Evolutionary conservation across 805 yeast species (phyloP).

Genomic region (Schwanniomyces sp.): DNA sequence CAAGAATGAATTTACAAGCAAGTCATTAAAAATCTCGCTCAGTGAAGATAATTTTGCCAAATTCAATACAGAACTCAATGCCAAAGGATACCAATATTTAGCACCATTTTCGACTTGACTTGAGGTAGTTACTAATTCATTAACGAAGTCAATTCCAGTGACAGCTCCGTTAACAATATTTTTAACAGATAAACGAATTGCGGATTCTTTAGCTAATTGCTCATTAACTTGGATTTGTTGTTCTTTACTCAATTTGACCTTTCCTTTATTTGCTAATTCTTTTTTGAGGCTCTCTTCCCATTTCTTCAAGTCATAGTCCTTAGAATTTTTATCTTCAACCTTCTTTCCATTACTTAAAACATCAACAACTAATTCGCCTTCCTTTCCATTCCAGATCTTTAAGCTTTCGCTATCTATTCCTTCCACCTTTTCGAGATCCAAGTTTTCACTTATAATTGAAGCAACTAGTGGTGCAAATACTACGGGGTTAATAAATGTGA

Average conservation of each 20-base stretch:
- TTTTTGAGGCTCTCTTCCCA: constrained; percentile 88
- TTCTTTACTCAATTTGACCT: constrained; percentile 68
- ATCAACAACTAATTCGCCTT: constrained; percentile 68
- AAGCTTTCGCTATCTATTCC: constrained; percentile 51
- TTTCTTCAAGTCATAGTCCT: constrained; percentile 78
- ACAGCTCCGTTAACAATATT: constrained; percentile 32
- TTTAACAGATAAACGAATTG: constrained; percentile 50
- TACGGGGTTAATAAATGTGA: constrained; percentile 61
- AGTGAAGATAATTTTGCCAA: constrained; percentile 38
- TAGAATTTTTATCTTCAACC: constrained; percentile 66
- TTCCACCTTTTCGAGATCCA: constrained; percentile 34
- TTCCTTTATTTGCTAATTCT: constrained; percentile 62
- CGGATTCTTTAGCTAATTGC: constrained; percentile 63
- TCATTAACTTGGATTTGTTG: constrained; percentile 64
- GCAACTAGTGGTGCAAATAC: constrained; percentile 52
- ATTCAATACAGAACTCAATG: constrained; percentile 50
- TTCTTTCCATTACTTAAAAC: constrained; percentile 47
- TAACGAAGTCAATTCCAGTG: constrained; percentile 55
- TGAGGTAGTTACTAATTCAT: constrained; percentile 49
- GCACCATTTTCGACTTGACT: constrained; percentile 65
- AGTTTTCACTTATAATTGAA: constrained; percentile 40
- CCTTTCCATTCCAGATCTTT: constrained; percentile 65
- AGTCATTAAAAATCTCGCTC: constrained; percentile 38
- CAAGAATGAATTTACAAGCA: constrained; percentile 52
- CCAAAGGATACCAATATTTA: constrained; percentile 68